Base-by-base conservation (phyloP, 352 stramenopile genomes). In the Phytophthora boehmeriae region DNA sequence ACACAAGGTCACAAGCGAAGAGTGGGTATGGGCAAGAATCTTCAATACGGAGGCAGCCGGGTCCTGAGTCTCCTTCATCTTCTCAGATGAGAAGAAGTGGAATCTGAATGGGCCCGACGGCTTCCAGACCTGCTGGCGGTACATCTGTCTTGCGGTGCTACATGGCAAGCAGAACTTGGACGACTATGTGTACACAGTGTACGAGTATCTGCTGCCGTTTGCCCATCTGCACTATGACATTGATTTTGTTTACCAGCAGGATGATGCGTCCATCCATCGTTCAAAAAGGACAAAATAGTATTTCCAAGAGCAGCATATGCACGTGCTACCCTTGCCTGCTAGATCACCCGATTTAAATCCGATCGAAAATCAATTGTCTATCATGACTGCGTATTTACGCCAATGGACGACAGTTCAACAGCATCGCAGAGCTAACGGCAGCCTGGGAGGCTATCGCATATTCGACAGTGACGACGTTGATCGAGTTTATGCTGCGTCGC, bases 351-450 rank as follows among this genome's bases (percentile, higher is more conserved):
- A 44, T 22, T 16, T 44, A 8, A 44, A 44, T 44, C 38, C 38
- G 38, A 44, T 44, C 38, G 38, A 44, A 44, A 44, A 44, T n/a
- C 38, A 20, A 8, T 44, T 8, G 38, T 44, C 38, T 8, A 44
- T 44, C 38, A 44, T 44, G 38, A 44, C 8, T 22, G 8, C 38
- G 19, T 16, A 16, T 44, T 8, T 44, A 44, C 38, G 17, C 38
- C 6, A 44, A 44, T 16, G 17, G 38, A 8, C 9, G 5, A 16
- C 38, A 44, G 38, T 44, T 44, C 14, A n/a, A n/a, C n/a, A n/a
- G n/a, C n/a, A n/a, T n/a, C n/a, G n/a, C n/a, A n/a, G n/a, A n/a
- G n/a, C n/a, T n/a, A n/a, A n/a, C n/a, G n/a, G n/a, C n/a, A n/a
- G n/a, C n/a, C n/a, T n/a, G n/a, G n/a, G n/a, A n/a, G 19, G 38